Percentiles rank a stretch among this genome's conserved stretches.
Conservation (phyloP, 1,284 basidiomycete genomes). For the Somion occarium region DNA sequence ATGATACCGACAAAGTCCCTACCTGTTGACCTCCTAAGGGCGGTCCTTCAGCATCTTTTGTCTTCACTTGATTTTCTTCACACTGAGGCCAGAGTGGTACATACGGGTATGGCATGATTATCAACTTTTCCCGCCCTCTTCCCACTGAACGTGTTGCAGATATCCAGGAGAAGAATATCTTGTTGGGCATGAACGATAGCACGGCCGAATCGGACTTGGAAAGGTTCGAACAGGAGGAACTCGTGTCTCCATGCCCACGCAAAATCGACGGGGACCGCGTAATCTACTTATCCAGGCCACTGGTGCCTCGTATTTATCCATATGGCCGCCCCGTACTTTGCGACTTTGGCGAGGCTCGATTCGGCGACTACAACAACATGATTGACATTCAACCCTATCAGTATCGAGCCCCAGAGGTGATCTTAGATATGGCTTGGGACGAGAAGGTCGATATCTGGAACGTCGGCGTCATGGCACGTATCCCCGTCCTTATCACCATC, state of each 20-base stretch:
- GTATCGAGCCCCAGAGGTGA: slow-evolving; percentile 16
- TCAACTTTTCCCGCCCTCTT: too few relatives aligned
- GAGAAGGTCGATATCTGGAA: slow-evolving; percentile 18
- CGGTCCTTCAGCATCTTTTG: slow-evolving; percentile 9
- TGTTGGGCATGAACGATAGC: slow-evolving; percentile 1
- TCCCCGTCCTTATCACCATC: too few relatives aligned
- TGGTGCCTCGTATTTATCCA: not conserved
- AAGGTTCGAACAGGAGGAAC: not conserved
- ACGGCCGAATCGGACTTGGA: not conserved
- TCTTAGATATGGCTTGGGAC: slow-evolving; percentile 13
- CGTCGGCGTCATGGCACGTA: slow-evolving; percentile 12
- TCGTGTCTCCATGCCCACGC: not conserved
- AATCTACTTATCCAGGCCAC: not conserved
- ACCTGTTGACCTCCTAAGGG: slow-evolving; percentile 6
- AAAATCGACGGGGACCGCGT: not conserved
- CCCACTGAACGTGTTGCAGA: too few relatives aligned
- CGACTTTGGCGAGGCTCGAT: slow-evolving; percentile 7
- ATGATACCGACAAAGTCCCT: slow-evolving; percentile 6
- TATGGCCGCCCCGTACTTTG: slow-evolving; percentile 2
- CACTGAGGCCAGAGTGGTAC: slow-evolving; percentile 8
- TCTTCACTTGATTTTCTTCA: slow-evolving; percentile 15
- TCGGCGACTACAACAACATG: not conserved
- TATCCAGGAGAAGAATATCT: slow-evolving; percentile 5
- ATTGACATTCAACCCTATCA: not conserved
- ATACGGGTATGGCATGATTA: slow-evolving; percentile 11